A percentile compares a stretch with the other conserved stretches of the same genome.
Evolutionary conservation across 768 basidiomycete genomes (phyloP).

Genomic region (Polyporus arcularius): DNA sequence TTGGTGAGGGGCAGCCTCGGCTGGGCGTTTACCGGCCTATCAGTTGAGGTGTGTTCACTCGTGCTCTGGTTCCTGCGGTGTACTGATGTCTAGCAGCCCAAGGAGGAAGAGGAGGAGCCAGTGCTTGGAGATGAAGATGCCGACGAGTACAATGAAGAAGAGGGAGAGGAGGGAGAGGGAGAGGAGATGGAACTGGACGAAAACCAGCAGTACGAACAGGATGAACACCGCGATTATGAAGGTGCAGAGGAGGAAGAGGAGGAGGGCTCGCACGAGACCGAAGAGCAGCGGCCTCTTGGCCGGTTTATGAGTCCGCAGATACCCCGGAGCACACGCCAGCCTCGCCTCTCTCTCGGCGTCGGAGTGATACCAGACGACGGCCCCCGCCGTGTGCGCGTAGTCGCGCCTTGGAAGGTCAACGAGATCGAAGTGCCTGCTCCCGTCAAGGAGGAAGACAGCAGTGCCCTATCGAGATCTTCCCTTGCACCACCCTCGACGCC

Average conservation of each 20-base stretch:
- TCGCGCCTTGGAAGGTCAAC: slow-evolving; percentile 56
- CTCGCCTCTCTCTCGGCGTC: slow-evolving; percentile 43
- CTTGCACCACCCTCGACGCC: slow-evolving; percentile 8
- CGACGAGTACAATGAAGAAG: slow-evolving; percentile 21
- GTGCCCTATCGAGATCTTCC: not conserved
- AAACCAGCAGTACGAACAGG: slow-evolving; percentile 7
- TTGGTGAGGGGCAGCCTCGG: slow-evolving; percentile 32
- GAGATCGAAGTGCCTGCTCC: slow-evolving; percentile 50
- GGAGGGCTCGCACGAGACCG: slow-evolving; percentile 4
- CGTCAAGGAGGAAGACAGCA: slow-evolving; percentile 18
- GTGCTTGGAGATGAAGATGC: slow-evolving; percentile 11
- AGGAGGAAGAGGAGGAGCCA: slow-evolving; percentile 18
- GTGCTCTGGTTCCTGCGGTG: not conserved
- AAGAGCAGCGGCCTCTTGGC: slow-evolving; percentile 26
- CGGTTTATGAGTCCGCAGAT: slow-evolving; percentile 62
- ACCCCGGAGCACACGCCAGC: slow-evolving; percentile 2
- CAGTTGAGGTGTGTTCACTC: slow-evolving; percentile 20
- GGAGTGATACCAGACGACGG: slow-evolving; percentile 35
- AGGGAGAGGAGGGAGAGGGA: slow-evolving; percentile 9
- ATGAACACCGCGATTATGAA: slow-evolving; percentile 10
- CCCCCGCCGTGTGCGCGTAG: slow-evolving; percentile 48
- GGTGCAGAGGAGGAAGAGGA: slow-evolving; percentile 1
- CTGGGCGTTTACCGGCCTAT: slow-evolving; percentile 33
- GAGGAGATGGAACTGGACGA: slow-evolving; percentile 11
- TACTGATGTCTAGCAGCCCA: slow-evolving; percentile 1